Conservation (phyloP, 2,329 filamentous ascomycete genomes). For the Ceratocystis papillata region DNA sequence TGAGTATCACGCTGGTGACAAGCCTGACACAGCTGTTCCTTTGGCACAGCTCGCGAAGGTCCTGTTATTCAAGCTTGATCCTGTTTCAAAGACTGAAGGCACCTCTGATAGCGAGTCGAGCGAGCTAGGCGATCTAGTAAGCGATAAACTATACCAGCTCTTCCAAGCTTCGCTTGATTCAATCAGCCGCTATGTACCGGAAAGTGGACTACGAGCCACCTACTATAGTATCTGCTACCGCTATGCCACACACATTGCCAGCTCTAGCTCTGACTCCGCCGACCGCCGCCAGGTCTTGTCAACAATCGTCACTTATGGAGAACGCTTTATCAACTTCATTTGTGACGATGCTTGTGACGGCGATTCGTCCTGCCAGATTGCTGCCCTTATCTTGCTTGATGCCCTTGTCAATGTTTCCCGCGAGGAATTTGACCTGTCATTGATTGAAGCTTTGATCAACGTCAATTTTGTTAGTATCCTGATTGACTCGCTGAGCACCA, state of each 20-base stretch:
- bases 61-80: slow-evolving; percentile 60
- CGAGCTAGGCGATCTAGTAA: slow-evolving; percentile 58
- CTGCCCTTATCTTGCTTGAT: slow-evolving; percentile 74
- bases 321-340: slow-evolving; percentile 69
- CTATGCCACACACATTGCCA: slow-evolving; percentile 62
- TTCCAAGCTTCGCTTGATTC: slow-evolving; percentile 79
- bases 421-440: slow-evolving; percentile 57
- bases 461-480: slow-evolving; percentile 87
- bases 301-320: slow-evolving; percentile 56
- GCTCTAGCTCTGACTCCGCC: slow-evolving; percentile 34
- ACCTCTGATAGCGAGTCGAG: slow-evolving; percentile 25
- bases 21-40: slow-evolving; percentile 59
- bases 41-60: slow-evolving; percentile 66
- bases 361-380: slow-evolving; percentile 68
- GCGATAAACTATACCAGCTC: slow-evolving; percentile 81
- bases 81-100: slow-evolving; percentile 29
- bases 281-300: slow-evolving; percentile 56
- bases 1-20: slow-evolving; percentile 61
- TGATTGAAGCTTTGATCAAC: slow-evolving; percentile 69
- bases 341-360: slow-evolving; percentile 90
- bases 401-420: slow-evolving; percentile 64
- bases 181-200: slow-evolving; percentile 61
- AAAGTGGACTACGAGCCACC: slow-evolving; percentile 61
- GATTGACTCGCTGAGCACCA: slow-evolving; percentile 71
- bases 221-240: slow-evolving; percentile 90